Evolutionary conservation across 2,329 filamentous ascomycete genomes (phyloP).

Genomic region (Aspergillus fumigatus): DNA sequence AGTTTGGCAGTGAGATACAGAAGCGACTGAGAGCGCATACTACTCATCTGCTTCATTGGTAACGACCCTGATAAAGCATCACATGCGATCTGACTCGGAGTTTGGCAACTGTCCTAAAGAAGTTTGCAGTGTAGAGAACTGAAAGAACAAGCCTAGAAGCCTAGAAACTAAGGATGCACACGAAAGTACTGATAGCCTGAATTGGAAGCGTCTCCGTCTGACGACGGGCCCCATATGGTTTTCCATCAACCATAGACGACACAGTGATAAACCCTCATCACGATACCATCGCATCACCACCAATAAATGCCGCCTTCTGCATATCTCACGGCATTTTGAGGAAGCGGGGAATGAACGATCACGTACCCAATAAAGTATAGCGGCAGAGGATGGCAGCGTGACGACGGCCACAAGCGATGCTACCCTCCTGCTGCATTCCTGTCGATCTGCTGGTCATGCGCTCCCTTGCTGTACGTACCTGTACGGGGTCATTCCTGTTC

Average conservation of each 20-base stretch:
- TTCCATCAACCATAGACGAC: neutral
- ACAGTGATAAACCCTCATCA: neutral
- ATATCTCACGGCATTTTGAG: neutral
- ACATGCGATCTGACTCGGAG: neutral
- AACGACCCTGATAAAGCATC: neutral
- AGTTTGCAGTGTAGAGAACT: too few species aligned
- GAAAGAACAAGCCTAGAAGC: neutral
- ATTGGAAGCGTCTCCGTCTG: neutral
- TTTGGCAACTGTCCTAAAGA: too few species aligned
- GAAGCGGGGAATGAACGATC: neutral
- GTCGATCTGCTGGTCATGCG: constrained; percentile 1
- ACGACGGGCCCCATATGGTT: neutral
- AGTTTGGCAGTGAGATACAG: neutral
- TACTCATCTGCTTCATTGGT: neutral
- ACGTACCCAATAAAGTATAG: constrained; percentile 1
- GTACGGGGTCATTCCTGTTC: constrained; percentile 2
- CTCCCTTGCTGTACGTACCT: constrained; percentile 1
- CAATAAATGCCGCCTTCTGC: neutral
- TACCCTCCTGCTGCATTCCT: neutral
- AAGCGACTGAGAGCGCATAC: neutral
- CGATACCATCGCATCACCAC: too few species aligned
- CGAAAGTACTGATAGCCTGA: neutral
- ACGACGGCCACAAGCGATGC: neutral
- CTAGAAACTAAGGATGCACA: neutral
- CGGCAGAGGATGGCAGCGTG: neutral